Evolutionary conservation across 2,329 filamentous ascomycete genomes (phyloP), one percentile per base, ranked within the genome.

Genomic region (Trichophyton rubrum): DNA sequence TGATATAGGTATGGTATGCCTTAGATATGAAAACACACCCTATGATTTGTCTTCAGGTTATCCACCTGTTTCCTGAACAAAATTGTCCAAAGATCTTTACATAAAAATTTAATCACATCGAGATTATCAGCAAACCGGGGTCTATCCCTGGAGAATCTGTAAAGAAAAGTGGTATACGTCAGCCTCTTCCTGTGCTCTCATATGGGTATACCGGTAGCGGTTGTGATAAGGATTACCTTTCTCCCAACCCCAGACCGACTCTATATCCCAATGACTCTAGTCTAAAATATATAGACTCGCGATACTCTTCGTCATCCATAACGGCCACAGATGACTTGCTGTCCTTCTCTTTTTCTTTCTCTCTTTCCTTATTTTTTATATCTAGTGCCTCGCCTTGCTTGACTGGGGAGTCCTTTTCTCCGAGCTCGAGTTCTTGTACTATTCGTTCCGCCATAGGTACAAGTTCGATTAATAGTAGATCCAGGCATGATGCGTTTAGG

Each of bases 11-110:
- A 35, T 27, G 9, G 33, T 13, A 51, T 60, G 58, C 5, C 43
- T n/a, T 24, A 67, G 47, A 33, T 17, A 47, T 38, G 38, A 38
- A 27, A 30, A 15, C 79, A 17, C 77, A 90, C 87, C 68, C 93
- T 80, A 72, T 99, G 93, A 71, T 99, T 99, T 7, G 93, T 99
- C 77, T 99, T 99, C 55, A 99, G 80, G 72, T 99, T 99, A 75
- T 99, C 93, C 70, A 99, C 89, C 73, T 97, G 95, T 76, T 99
- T 99, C 71, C 89, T 83, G 74, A 96, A 99, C 15, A 96, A 83
- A 20, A 97, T 80, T 38, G 85, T 90, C 93, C 93, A 99, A 51
- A 99, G 80, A 73, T 99, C 93, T 78, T 99, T 99, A 82, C 93
- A 99, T 57, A 99, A 80, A 70, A 99, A 97, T 73, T 99, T 99